These are phyloP conservation scores for Lactuca saligna DNA, from an alignment of 129 eudicot species.

Conservation along the genomic window DNA sequence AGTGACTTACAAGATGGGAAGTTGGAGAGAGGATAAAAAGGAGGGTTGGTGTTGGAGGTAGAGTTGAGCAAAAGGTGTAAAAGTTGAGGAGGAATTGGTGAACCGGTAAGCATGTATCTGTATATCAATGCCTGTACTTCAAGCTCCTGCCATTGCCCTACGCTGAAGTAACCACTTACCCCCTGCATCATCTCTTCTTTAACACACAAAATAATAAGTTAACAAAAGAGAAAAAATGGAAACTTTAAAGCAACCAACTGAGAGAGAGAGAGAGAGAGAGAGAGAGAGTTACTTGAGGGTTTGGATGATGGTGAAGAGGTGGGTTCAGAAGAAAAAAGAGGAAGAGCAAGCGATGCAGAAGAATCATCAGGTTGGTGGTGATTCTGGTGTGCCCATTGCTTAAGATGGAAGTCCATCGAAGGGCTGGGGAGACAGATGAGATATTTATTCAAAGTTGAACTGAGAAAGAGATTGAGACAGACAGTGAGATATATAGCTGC, in stretches of 20 bases:
- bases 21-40: constrained; percentile 48
- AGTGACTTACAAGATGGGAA: constrained; percentile 62
- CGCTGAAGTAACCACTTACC: constrained; percentile 51
- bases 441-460: constrained; percentile 10
- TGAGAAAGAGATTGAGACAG: constrained; percentile 13
- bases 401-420: constrained; percentile 72
- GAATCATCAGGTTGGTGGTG: constrained; percentile 34
- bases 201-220: constrained; percentile 4
- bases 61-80: constrained; percentile 65
- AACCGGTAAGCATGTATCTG: constrained; percentile 76
- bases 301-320: constrained; percentile 20
- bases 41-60: constrained; percentile 33
- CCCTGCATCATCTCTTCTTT: constrained; percentile 44
- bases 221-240: neutral
- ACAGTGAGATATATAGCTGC: neutral
- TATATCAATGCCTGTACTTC: constrained; percentile 85
- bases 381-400: constrained; percentile 55
- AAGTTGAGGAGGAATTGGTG: constrained; percentile 77
- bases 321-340: constrained; percentile 35
- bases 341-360: constrained; percentile 52
- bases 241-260: neutral
- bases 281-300: constrained; percentile 22
- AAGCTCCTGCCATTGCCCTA: constrained; percentile 93
- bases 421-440: constrained; percentile 23
- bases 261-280: constrained; percentile 39